A percentile compares a stretch with the other conserved stretches of the same genome.
Conservation (phyloP, 148 eudicot genomes). For the Drosera capensis region DNA sequence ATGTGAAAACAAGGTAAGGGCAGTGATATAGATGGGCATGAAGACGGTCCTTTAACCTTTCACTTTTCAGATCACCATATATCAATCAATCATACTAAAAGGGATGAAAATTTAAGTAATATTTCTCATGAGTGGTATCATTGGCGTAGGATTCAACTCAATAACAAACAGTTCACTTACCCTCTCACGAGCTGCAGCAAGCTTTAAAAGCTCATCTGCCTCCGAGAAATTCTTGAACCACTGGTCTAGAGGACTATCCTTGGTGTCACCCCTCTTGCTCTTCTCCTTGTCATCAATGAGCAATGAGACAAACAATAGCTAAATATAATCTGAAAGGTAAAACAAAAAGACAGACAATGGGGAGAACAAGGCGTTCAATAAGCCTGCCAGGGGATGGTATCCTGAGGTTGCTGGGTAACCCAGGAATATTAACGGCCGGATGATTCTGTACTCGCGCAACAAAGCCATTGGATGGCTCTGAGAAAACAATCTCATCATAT, state of each 20-base stretch:
- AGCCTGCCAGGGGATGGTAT: constrained; percentile 35
- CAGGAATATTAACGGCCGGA: constrained; percentile 42
- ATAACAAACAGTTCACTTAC: too few relatives aligned
- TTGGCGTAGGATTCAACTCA: not conserved
- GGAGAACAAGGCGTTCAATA: constrained; percentile 3
- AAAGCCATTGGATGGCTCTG: constrained; percentile 49
- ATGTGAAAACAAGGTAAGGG: too few relatives aligned
- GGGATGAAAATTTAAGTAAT: too few relatives aligned
- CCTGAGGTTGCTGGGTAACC: constrained; percentile 33
- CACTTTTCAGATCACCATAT: too few relatives aligned
- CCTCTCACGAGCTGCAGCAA: constrained; percentile 82
- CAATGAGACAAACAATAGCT: constrained; percentile 5
- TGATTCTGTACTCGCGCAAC: constrained; percentile 43
- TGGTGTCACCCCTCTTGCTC: constrained; percentile 29
- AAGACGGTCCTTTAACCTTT: too few relatives aligned
- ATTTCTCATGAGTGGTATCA: not conserved
- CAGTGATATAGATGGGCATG: too few relatives aligned
- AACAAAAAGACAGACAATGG: not conserved
- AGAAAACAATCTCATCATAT: constrained; percentile 43
- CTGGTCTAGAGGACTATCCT: constrained; percentile 44
- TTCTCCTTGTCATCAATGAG: constrained; percentile 14
- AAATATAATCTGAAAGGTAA: not conserved
- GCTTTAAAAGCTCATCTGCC: constrained; percentile 62
- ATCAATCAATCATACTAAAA: too few relatives aligned
- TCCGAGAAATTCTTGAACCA: constrained; percentile 72